Evolutionary conservation across 140 eudicot genomes (phyloP).

Genomic region (Anethum foeniculum): DNA sequence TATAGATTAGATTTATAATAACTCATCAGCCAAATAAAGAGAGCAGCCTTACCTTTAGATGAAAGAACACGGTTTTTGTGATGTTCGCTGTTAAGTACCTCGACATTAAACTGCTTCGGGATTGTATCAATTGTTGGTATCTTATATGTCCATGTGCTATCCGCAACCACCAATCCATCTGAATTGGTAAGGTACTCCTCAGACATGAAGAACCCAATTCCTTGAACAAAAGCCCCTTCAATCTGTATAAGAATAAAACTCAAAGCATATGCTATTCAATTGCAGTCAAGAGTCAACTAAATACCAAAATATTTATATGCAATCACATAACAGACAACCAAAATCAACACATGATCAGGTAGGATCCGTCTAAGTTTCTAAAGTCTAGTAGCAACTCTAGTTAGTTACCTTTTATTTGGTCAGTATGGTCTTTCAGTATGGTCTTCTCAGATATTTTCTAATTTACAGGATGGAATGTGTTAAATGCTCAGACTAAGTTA

Average conservation of each 20-base stretch:
- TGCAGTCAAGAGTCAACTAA: background rate
- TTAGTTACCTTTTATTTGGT: background rate
- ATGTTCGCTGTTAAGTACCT: constrained; percentile 70
- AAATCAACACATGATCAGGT: constrained; percentile 5
- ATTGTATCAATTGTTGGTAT: constrained; percentile 90
- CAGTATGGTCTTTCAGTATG: background rate
- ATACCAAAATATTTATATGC: background rate
- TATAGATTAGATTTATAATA: background rate
- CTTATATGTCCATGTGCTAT: constrained; percentile 24
- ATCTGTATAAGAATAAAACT: constrained; percentile 26
- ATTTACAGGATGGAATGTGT: background rate
- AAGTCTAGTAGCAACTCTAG: background rate
- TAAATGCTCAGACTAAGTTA: background rate
- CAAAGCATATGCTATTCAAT: background rate
- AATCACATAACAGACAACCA: background rate
- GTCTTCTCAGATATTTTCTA: background rate
- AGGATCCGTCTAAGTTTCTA: background rate
- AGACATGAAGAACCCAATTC: too few species aligned
- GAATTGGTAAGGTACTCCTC: too few species aligned
- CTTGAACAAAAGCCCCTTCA: too few species aligned
- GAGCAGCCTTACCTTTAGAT: constrained; percentile 56
- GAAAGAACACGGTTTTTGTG: constrained; percentile 82
- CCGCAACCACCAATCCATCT: too few species aligned
- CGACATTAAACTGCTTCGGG: constrained; percentile 67
- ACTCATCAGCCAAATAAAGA: background rate